Base-by-base conservation (phyloP, 768 basidiomycete genomes). In the Pleurotus sapidus region DNA sequence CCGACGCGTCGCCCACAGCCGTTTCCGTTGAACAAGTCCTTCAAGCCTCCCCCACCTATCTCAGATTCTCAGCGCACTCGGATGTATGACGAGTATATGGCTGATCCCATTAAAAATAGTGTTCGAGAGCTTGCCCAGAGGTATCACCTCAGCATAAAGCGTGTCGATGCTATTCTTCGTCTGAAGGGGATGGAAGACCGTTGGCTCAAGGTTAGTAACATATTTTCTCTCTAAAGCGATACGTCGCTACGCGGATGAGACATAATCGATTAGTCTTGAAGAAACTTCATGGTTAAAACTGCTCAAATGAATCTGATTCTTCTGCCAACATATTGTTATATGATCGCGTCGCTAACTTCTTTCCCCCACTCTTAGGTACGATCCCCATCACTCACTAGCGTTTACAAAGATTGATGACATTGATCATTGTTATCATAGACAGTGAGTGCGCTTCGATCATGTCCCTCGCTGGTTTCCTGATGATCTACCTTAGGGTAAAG, bases 231-330 rank as follows among this genome's bases (percentile, higher is more conserved):
- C 24, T 49, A 62, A 60, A 60, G 60, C 60, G 64, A 46, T 63
- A 38, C 46, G 48, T 56, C 34, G 61, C 55, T 55, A 62, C 25
- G n/a, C 65, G 68, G 74, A 81, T 86, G 87, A 84, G 80, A 80
- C 82, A 74, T 72, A 81, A 81, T 80, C 88, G 93, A 95, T 95
- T 95, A 95, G 92, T 95, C 91, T 93, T 93, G 71, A 87, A 92
- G 92, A 92, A 87, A 65, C 60, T 61, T 69, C 73, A 82, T 91
- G 90, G 88, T 91, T 91, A 84, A 75, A 84, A 67, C 68, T 64
- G 59, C 57, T 59, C 53, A 34, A 34, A 34, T 34, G 8, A 34
- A 34, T 56, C 56, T 57, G 65, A 65, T 60, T 62, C 64, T 56
- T 57, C 64, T 50, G 49, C 30, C 30, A 34, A 34, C 9, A 11